Evolutionary conservation across 2,329 filamentous ascomycete species (phyloP), one percentile per base, ranked within the genome.

Genomic region (Myriosclerotinia scirpicola): DNA sequence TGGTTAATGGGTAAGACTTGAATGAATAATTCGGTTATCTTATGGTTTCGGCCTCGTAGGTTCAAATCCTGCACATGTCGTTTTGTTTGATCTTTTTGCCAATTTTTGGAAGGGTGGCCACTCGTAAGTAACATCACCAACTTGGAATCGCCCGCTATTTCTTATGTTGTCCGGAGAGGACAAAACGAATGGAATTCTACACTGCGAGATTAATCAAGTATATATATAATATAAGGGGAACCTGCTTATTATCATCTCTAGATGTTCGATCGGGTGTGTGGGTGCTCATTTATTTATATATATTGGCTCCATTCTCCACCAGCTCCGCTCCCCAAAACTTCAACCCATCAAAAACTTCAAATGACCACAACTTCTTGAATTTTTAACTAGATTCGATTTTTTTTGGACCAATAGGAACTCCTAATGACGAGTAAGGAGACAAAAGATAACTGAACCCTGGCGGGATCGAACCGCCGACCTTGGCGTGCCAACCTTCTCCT

Each of bases 1-100:
- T 65, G 63, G 63, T 65, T 65, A 65, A 65, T 65, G 63, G 63
- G 63, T 65, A 65, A 65, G 63, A 65, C 63, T 65, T 65, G 63
- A 65, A 65, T 65, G 54, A 59, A 64, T 42, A 42, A 52, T 65
- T 65, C 54, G 54, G 54, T 65, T 65, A 65, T 65, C 63, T 65
- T 65, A 65, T 65, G 63, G 63, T 65, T 65, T 65, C 63, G 63
- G 63, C 63, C 63, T 65, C 63, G 63, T 65, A 65, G 63, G 63
- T 65, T 65, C 63, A 65, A 65, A 65, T 65, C 63, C 63, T 65
- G 63, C 63, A 65, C 53, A 56, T 65, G 63, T 58, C 63, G 63
- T 61, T 50, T 50, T 60, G 34, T 14, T 26, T 15, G 7, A 1
- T 38, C 2, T 8, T 50, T 60, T 60, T 20, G 30, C 3, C 2